Evolutionary conservation across 306 rosid species (phyloP).

Genomic region (Prunus mongolica): DNA sequence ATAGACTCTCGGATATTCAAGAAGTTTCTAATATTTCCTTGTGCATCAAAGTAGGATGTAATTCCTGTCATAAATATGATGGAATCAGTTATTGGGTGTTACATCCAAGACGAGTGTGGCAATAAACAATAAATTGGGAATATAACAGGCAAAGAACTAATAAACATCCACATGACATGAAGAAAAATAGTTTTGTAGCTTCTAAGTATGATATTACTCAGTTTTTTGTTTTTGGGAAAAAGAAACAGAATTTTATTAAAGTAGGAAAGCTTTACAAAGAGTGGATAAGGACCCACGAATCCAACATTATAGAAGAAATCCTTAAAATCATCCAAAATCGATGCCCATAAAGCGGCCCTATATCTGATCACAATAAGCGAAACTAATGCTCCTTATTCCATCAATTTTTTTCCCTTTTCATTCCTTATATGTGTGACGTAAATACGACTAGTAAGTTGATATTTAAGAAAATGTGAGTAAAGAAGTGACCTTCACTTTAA

Average conservation of each 20-base stretch:
- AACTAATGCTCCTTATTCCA: not conserved
- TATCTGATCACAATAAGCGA: not conserved
- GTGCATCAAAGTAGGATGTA: constrained; percentile 75
- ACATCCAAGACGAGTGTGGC: not conserved
- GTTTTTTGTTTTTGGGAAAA: no score
- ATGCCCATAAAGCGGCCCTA: no score
- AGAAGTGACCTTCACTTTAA: not conserved
- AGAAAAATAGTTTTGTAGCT: not conserved
- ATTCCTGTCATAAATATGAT: constrained; percentile 49
- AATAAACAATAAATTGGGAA: not conserved
- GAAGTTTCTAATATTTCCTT: constrained; percentile 62
- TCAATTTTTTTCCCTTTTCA: not conserved
- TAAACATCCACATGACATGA: not conserved
- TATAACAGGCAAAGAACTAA: not conserved
- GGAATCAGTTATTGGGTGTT: constrained; percentile 3
- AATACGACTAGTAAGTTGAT: not conserved
- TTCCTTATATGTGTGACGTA: not conserved
- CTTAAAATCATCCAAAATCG: no score
- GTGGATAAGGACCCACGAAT: no score
- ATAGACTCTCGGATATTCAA: constrained; percentile 48
- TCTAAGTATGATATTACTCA: not conserved
- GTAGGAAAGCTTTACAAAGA: no score
- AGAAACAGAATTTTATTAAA: no score
- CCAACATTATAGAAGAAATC: no score
- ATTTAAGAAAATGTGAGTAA: not conserved